These are phyloP conservation scores for Dictyostelium brefeldianum DNA, from an alignment of 78 protist species.

Conservation along the genomic window DNA sequence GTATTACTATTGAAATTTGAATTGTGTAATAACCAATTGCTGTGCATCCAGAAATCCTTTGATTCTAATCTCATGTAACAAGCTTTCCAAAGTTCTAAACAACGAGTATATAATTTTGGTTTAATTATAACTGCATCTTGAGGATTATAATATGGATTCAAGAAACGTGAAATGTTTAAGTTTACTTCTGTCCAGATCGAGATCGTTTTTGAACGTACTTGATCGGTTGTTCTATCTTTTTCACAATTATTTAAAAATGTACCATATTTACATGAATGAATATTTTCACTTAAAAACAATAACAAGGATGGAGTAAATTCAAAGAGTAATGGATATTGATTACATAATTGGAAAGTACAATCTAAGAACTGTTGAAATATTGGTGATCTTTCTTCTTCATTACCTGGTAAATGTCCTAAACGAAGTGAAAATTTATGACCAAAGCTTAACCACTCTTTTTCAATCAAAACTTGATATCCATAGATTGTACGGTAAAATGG, in stretches of 20 bases:
- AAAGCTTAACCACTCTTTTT: slow-evolving; percentile 95
- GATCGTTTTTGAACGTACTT: slow-evolving; percentile 40
- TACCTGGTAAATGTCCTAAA: slow-evolving; percentile 32
- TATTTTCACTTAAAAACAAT: slow-evolving; percentile 25
- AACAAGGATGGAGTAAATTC: slow-evolving; percentile 91
- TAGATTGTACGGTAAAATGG: slow-evolving; percentile 80
- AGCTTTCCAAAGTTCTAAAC: slow-evolving; percentile 58
- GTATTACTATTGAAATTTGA: neutral
- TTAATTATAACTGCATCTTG: slow-evolving; percentile 14
- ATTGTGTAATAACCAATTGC: slow-evolving; percentile 37
- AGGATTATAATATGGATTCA: slow-evolving; percentile 21
- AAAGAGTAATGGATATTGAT: slow-evolving; percentile 90
- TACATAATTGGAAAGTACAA: slow-evolving; percentile 85
- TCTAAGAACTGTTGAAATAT: slow-evolving; percentile 96
- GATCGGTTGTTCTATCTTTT: slow-evolving; percentile 23
- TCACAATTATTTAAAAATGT: slow-evolving; percentile 75
- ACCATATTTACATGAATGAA: slow-evolving; percentile 72
- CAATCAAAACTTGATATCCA: slow-evolving; percentile 90
- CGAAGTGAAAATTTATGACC: slow-evolving; percentile 92
- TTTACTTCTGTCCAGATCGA: slow-evolving; percentile 80
- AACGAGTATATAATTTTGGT: slow-evolving; percentile 46
- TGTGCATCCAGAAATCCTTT: slow-evolving; percentile 8
- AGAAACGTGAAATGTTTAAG: neutral
- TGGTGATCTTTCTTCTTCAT: slow-evolving; percentile 89
- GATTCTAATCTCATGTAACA: slow-evolving; percentile 38